Conservation (phyloP, 129 eudicot species). For the Rutidosis leptorrhynchoides region DNA sequence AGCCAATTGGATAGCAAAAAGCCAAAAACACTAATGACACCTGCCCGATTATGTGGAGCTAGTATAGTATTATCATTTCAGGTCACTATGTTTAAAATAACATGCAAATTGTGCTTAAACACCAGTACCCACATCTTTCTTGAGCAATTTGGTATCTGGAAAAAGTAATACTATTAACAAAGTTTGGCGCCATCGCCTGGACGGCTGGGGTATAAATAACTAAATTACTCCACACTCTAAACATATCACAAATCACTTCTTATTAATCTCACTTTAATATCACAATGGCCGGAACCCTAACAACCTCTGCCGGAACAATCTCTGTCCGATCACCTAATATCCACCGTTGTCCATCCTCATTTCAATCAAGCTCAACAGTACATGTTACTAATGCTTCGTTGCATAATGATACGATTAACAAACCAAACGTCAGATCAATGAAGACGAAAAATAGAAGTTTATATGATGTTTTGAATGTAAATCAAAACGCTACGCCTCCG, state of each 20-base stretch:
- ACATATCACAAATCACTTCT: not conserved
- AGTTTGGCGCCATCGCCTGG: too few species aligned
- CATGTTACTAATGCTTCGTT: slow-evolving; percentile 27
- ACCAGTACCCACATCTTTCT: too few species aligned
- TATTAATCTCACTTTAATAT: not conserved
- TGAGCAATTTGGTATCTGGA: too few species aligned
- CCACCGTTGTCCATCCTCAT: not conserved
- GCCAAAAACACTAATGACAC: too few species aligned
- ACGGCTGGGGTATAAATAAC: too few species aligned
- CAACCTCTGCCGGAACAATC: slow-evolving; percentile 15
- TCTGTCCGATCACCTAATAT: slow-evolving; percentile 17
- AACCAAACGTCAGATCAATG: slow-evolving; percentile 7
- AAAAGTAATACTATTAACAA: too few species aligned
- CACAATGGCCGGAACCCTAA: slow-evolving; percentile 37
- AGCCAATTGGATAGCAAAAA: too few species aligned
- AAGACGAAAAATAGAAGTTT: slow-evolving; percentile 24
- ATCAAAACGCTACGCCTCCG: slow-evolving; percentile 45
- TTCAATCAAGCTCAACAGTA: not conserved
- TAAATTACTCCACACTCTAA: too few species aligned
- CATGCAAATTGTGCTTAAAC: too few species aligned
- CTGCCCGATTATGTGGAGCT: too few species aligned
- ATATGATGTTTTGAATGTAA: slow-evolving; percentile 67
- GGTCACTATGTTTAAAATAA: too few species aligned
- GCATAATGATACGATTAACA: slow-evolving; percentile 41
- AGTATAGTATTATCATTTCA: too few species aligned